Percentiles rank a stretch among this genome's conserved stretches.
These are phyloP conservation scores for Lactarius pseudohatsudake DNA, from an alignment of 768 basidiomycete species.

Conservation along the genomic window DNA sequence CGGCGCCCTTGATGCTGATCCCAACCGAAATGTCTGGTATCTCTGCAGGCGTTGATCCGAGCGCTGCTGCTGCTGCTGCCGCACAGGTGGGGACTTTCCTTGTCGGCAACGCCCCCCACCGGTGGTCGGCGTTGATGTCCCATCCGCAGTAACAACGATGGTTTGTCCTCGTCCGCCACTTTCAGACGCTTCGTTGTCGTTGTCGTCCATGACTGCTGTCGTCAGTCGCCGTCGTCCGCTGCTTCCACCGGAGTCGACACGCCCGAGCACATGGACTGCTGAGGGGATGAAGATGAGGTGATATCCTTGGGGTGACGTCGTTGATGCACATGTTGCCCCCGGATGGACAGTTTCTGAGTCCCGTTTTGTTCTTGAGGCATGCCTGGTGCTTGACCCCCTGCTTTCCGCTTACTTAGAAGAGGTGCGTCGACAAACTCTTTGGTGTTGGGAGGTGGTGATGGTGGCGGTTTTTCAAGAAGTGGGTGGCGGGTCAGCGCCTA, in stretches of 20 bases:
- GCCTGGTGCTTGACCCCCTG: neutral
- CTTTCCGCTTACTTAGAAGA: slow-evolving; percentile 1
- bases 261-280: neutral
- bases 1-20: slow-evolving; percentile 28
- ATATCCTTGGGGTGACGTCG: slow-evolving; percentile 9
- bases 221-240: neutral
- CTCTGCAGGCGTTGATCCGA: neutral
- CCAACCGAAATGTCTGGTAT: slow-evolving; percentile 1
- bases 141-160: slow-evolving; percentile 23
- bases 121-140: slow-evolving; percentile 1
- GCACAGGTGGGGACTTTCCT: neutral
- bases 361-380: neutral
- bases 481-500: neutral
- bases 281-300: neutral
- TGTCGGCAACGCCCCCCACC: neutral
- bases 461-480: slow-evolving; percentile 13
- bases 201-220: neutral
- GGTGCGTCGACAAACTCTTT: neutral
- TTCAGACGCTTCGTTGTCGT: slow-evolving; percentile 13
- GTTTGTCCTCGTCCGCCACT: slow-evolving; percentile 16
- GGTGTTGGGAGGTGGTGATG: neutral
- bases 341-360: slow-evolving; percentile 17
- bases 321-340: slow-evolving; percentile 20
- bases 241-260: slow-evolving; percentile 5
- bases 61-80: neutral